Base-by-base conservation (phyloP, 352 stramenopile genomes). In the Plasmopara halstedii region DNA sequence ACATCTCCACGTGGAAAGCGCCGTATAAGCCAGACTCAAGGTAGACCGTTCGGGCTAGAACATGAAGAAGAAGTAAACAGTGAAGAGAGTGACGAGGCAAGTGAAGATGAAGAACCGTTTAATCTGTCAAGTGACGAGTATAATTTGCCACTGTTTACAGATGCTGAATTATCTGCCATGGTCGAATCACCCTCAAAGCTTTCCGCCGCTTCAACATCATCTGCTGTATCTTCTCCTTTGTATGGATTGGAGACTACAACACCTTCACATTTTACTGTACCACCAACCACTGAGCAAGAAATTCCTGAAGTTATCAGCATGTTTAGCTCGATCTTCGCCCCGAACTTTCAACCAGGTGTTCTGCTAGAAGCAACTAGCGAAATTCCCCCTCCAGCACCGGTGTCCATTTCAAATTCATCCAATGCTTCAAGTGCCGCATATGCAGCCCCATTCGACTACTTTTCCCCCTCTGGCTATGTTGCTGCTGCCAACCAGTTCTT, bases 221-320 rank as follows among this genome's bases (percentile, higher is more conserved):
- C 56, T 20, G 52, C 54, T 2, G 27, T 39, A 1, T 46, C 53
- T 1, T 60, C 20, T 17, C 25, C 48, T 13, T 50, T 25, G 13
- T 43, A n/a, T 25, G 38, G 23, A 22, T 9, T 58, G 13, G 34
- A 40, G 6, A 55, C 68, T 17, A 46, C 37, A 0, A 56, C 64
- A 19, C 47, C 54, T 2, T 40, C 20, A 46, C 42, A 9, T 5
- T 19, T 53, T 8, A 29, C 7, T 29, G 25, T 10, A 11, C 3
- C 11, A 5, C 6, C 25, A 34, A 53, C 59, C 10, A 60, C 23
- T 31, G 68, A 70, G 3, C 64, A 75, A 7, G 71, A 79, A 15
- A 73, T 83, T 17, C 69, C 73, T 0, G 62, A 81, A 20, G 81
- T 88, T 21, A 62, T 86, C 14, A 73, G 67, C 38, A 46, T 90